Conservation (phyloP, 768 basidiomycete species). For the Russula earlei region DNA sequence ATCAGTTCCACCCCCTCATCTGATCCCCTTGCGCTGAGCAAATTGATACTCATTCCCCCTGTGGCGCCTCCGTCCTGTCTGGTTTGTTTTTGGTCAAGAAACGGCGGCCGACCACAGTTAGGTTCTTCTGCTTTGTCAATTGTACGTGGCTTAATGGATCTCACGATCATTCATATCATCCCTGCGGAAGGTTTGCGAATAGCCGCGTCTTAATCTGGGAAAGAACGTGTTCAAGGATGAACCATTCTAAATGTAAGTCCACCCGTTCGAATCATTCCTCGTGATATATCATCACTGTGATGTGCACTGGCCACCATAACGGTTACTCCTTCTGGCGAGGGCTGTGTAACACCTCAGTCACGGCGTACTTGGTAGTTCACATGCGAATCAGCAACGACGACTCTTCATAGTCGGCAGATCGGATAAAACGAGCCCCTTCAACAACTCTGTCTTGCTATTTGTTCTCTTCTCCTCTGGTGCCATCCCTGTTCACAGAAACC, state of each 20-base stretch:
- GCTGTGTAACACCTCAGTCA: background rate
- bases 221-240: conserved; percentile 82
- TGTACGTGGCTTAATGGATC: too few relatives aligned
- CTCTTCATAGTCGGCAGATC: conserved; percentile 71
- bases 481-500: conserved; percentile 92
- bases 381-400: conserved; percentile 51
- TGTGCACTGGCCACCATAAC: conserved; percentile 39
- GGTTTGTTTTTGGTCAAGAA: background rate
- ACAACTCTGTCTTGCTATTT: conserved; percentile 59
- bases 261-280: background rate
- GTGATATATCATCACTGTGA: conserved; percentile 27
- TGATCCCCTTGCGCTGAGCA: background rate
- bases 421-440: conserved; percentile 85
- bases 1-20: background rate
- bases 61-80: background rate
- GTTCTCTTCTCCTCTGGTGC: conserved; percentile 83
- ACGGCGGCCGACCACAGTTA: background rate
- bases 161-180: conserved; percentile 50
- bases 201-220: conserved; percentile 71
- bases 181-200: conserved; percentile 61
- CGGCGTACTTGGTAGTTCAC: background rate
- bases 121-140: too few relatives aligned
- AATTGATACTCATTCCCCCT: background rate
- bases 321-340: conserved; percentile 39
- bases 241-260: conserved; percentile 82